These are phyloP conservation scores for Cokeromyces recurvatus DNA, from an alignment of 371 early-diverging fungal genomes.

Conservation along the genomic window DNA sequence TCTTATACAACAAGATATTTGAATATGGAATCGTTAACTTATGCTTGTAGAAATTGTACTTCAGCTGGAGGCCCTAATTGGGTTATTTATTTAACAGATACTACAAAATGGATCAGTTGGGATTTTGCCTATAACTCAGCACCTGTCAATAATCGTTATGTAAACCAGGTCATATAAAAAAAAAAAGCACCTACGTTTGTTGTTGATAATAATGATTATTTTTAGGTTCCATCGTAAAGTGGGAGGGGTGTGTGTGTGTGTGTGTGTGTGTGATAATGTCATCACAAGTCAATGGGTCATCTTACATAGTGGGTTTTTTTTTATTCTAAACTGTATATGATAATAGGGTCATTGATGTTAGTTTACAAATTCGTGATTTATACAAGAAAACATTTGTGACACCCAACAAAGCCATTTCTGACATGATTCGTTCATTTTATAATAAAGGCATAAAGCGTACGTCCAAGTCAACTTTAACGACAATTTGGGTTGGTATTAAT, in stretches of 20 bases:
- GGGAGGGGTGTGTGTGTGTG: too few species aligned
- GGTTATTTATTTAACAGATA: conserved; percentile 28
- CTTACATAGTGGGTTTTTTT: too few species aligned
- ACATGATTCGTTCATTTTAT: conserved; percentile 3
- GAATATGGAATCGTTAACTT: conserved; percentile 17
- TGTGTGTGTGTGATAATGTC: too few species aligned
- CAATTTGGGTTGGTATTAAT: conserved; percentile 40
- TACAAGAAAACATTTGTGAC: conserved; percentile 19
- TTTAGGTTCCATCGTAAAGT: background rate
- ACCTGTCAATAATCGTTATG: conserved; percentile 24
- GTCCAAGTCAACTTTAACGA: conserved; percentile 17
- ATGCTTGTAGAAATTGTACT: conserved; percentile 28
- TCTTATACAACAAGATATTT: conserved; percentile 35
- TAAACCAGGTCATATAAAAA: conserved; percentile 19
- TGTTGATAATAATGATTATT: too few species aligned
- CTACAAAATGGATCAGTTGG: conserved; percentile 23
- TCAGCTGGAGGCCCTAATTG: conserved; percentile 40
- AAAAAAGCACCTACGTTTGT: background rate
- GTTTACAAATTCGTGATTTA: conserved; percentile 23
- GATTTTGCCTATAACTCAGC: conserved; percentile 39
- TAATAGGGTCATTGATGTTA: conserved; percentile 28
- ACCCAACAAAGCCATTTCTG: conserved; percentile 1
- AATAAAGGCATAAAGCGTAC: conserved; percentile 4
- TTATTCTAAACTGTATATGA: background rate
- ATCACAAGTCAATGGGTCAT: too few species aligned